Evolutionary conservation across 2,329 filamentous ascomycete genomes (phyloP).

Genomic region (Aspergillus versicolor): DNA sequence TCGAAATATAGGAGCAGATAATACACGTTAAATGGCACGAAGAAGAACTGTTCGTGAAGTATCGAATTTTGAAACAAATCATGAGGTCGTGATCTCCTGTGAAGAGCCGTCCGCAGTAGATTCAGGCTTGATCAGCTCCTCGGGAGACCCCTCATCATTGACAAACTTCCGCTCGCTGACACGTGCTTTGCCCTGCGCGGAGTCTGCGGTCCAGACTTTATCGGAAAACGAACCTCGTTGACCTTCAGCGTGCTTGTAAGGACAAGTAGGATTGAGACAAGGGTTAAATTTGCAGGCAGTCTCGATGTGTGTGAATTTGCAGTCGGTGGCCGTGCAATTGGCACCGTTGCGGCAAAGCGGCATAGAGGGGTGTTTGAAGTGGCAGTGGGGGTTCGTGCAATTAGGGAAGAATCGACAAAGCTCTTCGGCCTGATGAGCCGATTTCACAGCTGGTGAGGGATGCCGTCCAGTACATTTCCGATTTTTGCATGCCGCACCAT

Average conservation of each 20-base stretch:
- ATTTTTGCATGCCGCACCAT: conserved; percentile 92
- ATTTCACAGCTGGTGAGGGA: conserved; percentile 81
- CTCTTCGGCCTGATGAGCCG: conserved; percentile 75
- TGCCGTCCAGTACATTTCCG: conserved; percentile 88
- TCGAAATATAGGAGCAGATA: conserved; percentile 18
- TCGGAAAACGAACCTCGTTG: conserved; percentile 82
- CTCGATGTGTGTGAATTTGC: conserved; percentile 86
- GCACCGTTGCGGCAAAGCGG: conserved; percentile 88
- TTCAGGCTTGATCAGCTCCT: conserved; percentile 72
- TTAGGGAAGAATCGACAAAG: conserved; percentile 91
- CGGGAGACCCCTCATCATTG: conserved; percentile 58
- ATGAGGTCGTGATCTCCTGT: conserved; percentile 32
- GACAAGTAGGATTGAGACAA: conserved; percentile 83
- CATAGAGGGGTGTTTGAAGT: conserved; percentile 85
- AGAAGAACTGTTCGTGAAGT: conserved; percentile 6
- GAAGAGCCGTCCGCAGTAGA: conserved; percentile 25
- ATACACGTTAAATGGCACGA: conserved; percentile 24
- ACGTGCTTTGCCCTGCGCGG: conserved; percentile 55
- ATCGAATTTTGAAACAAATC: conserved; percentile 11
- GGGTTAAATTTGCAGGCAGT: conserved; percentile 88
- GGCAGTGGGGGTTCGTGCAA: conserved; percentile 82
- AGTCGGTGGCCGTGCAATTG: conserved; percentile 76
- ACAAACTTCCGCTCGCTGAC: conserved; percentile 89
- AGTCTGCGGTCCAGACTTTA: conserved; percentile 81
- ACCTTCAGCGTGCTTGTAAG: conserved; percentile 87